Conservation (phyloP, 108 stramenopile genomes). For the Pseudonitzschia pungens region DNA sequence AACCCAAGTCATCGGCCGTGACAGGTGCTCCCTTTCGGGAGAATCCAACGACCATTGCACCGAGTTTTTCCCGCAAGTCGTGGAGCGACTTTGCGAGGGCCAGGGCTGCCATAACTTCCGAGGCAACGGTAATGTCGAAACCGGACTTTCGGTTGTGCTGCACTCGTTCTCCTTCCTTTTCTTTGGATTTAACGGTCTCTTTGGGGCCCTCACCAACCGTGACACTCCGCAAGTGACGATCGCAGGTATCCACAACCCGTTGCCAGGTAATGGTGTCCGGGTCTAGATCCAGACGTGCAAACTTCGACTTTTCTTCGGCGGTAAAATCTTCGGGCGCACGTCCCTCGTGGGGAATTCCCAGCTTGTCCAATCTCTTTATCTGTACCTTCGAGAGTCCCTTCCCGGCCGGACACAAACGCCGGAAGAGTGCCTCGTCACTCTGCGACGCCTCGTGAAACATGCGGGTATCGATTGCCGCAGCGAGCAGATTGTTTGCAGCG, state of each 20-base stretch:
- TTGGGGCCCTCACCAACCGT: slow-evolving; percentile 81
- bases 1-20: slow-evolving; percentile 97
- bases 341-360: slow-evolving; percentile 84
- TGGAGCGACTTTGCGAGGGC: slow-evolving; percentile 86
- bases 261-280: slow-evolving; percentile 95
- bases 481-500: slow-evolving; percentile 91
- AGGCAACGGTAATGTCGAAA: slow-evolving; percentile 98
- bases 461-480: slow-evolving; percentile 96
- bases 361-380: slow-evolving; percentile 81
- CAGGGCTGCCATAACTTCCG: slow-evolving; percentile 98
- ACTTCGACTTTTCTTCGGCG: slow-evolving; percentile 70
- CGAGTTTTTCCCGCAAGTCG: slow-evolving; percentile 92
- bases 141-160: slow-evolving; percentile 86
- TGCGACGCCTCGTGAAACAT: slow-evolving; percentile 96
- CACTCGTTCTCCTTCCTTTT: slow-evolving; percentile 49
- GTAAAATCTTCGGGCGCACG: slow-evolving; percentile 80
- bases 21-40: slow-evolving; percentile 66
- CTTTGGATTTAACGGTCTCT: slow-evolving; percentile 79
- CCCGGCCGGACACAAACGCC: slow-evolving; percentile 68
- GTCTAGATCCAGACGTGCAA: slow-evolving; percentile 95
- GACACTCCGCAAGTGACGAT: slow-evolving; percentile 90
- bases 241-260: slow-evolving; percentile 97
- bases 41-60: slow-evolving; percentile 93
- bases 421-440: slow-evolving; percentile 88
- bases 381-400: slow-evolving; percentile 78